phyloP scores from a whole-genome alignment of 1,139 yeast species.

The Scheffersomyces lignicola region DNA sequence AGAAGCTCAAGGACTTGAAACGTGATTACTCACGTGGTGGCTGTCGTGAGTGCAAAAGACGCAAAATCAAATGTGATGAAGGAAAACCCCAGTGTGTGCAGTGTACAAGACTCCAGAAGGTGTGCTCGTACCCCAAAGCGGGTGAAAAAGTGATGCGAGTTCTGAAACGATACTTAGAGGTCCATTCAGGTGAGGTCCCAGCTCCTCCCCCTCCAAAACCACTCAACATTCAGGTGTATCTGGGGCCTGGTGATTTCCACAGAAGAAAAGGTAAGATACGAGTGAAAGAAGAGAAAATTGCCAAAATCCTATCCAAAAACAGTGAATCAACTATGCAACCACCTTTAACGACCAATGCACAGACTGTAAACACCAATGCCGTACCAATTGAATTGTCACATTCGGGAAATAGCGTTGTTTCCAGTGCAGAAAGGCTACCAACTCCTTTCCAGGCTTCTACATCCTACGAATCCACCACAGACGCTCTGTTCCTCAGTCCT shows the following conservation, averaged over 20 bases:
- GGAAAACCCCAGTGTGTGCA: conserved; percentile 48
- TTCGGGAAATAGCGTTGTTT: background rate
- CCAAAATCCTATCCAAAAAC: background rate
- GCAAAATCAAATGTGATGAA: conserved; percentile 50
- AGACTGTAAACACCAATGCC: too few relatives aligned
- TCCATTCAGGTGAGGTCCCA: conserved; percentile 3
- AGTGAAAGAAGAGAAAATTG: background rate
- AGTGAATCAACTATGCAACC: too few relatives aligned
- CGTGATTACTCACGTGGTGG: conserved; percentile 27
- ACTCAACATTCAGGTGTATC: conserved; percentile 15
- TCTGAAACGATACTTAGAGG: conserved; percentile 9
- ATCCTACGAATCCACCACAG: conserved; percentile 10
- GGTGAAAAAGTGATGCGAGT: conserved; percentile 22
- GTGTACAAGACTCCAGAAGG: conserved; percentile 23
- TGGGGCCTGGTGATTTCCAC: conserved; percentile 12
- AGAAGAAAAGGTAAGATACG: conserved; percentile 6
- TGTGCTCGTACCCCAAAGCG: conserved; percentile 23
- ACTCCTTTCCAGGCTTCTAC: conserved; percentile 4
- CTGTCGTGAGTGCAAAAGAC: conserved; percentile 30
- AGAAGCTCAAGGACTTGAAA: conserved; percentile 7
- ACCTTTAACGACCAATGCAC: too few relatives aligned
- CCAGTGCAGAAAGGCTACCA: conserved; percentile 4
- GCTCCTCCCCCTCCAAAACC: conserved; percentile 11
- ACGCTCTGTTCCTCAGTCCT: conserved; percentile 2
- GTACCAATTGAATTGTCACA: conserved; percentile 14